Evolutionary conservation across 257 asterid genomes (phyloP), one percentile per base, ranked within the genome.

Genomic region (Mitragyna speciosa): DNA sequence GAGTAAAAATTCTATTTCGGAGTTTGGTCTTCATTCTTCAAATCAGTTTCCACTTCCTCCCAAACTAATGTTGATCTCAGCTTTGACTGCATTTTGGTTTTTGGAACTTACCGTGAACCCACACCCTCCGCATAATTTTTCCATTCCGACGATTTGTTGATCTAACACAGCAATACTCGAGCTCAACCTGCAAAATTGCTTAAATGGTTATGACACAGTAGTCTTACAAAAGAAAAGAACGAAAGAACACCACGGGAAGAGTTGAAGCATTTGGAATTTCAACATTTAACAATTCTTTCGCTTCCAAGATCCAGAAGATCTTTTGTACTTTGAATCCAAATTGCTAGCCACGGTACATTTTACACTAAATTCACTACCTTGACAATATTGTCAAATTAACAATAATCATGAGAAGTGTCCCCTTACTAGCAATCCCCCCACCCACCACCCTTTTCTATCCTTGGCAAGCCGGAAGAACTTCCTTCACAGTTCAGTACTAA

Each of bases 81-180:
- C 61, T 65, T 43, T 15, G 51, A 33, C 36, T 12, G 28, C 79
- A 59, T 26, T 43, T 51, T 7, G 93, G 92, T 86, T 89, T 95
- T 88, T 87, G 96, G 80, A 95, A 95, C 91, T 95, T 95, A 15
- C 99, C 98, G 75, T 95, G 98, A 82, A 95, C 91, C 97, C 97
- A 95, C 43, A 95, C 99, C 86, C 99, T 89, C 75, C 84, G 87
- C 99, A 95, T 93, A 76, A 82, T 85, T 85, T 95, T 95, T 81
- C 98, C 97, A 6, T 86, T 93, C 66, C 89, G 89, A 12, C 96
- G 97, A 83, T 95, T 95, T 33, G 88, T 87, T 0, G 97, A 92
- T 86, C 86, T 91, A 61, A 95, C 92, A 81, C 99, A 93, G 79
- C 99, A 95, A 80, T 92, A 95, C 72, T 95, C 97, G 30, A 95